Evolutionary conservation across 305 asterid species (phyloP), one percentile per base, ranked within the genome.

Genomic region (Fraxinus nigra): DNA sequence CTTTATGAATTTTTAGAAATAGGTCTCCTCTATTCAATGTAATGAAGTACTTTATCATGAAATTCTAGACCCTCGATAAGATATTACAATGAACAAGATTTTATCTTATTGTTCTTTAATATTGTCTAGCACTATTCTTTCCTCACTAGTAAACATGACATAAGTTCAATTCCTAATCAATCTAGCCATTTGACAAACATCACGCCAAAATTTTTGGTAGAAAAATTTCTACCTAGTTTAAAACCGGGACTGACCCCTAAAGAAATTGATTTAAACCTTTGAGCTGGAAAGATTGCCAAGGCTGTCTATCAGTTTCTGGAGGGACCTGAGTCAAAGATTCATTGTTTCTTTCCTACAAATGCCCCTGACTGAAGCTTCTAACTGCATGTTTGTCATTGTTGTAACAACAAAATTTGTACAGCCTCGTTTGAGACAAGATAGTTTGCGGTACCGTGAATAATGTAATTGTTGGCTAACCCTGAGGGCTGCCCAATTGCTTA

Each of bases 201-300:
- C 20, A 46, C 13, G 56, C 4, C 78, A 40, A 20, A 81, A 46
- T 35, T 38, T 35, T 28, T 54, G 34, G 56, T 40, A 59, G 79
- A 81, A 7, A 77, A 26, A 26, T 63, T 40, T 79, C 83, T 80
- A 85, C 82, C 86, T 82, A 78, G 33, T 48, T 28, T 18, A 43
- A 33, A 73, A 38, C 56, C 34, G 26, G 37, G 77, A 67, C 48
- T 32, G 77, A n/a, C 48, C 28, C 34, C 51, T 14, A 56, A 75
- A 72, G 37, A 72, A 73, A 67, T 48, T 46, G 59, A 46, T 22
- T 28, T 3, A 10, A 11, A 72, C 5, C 24, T 34, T 37, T 9
- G 54, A 28, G 73, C 1, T 0, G 0, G 6, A 24, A 8, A 32
- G 51, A 69, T 22, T 30, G 54, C 34, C 43, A 56, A 78, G 32